Base-by-base conservation (phyloP, 2,329 filamentous ascomycete genomes). In the Trichoderma oligosporum region DNA sequence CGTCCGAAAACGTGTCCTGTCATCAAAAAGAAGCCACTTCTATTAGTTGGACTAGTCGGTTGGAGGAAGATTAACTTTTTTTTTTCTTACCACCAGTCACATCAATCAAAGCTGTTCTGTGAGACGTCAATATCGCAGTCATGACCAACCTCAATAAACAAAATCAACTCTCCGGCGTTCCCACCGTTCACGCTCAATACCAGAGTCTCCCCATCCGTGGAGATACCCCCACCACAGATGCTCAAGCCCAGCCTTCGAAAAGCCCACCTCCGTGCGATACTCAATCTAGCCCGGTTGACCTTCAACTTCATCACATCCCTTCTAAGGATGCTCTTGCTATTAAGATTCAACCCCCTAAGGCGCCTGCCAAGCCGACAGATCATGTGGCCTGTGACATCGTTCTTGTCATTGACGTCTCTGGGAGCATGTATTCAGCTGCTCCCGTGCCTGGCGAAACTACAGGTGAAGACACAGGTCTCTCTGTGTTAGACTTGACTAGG, bases 321-420 rank as follows among this genome's bases (percentile, higher is more conserved):
- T 63, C 65, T 3, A 62, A 65, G 2, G 68, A 77, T 8, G 76
- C 75, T 1, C 63, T 82, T 1, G 52, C 82, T 3, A 65, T 81
- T 61, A 77, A 74, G 45, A 67, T 83, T 9, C 66, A 73, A 4
- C 77, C 79, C 0, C 80, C 79, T 0, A 66, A 39, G 3, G 54
- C 65, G 6, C 77, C 77, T 1, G 25, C 38, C 0, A 16, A 63
- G 2, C 20, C 61, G 0, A 60, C 71, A 0, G 56, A 63, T 6
- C 78, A 81, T 63, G 72, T 79, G 0, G 77, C 81, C 2, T 83
- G 80, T 64, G 82, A 85, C 60, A 79, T 86, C 29, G 82, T 84
- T 2, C 74, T 86, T 2, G 82, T 82, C 14, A 83, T 86, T 54
- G 83, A 86, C 64, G 74, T 84, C 12, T 86, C 83, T 0, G 74